A percentile compares a stretch with the other conserved stretches of the same genome.
Evolutionary conservation across 2,329 filamentous ascomycete species (phyloP).

Genomic region (Albophoma yamanashiensis): DNA sequence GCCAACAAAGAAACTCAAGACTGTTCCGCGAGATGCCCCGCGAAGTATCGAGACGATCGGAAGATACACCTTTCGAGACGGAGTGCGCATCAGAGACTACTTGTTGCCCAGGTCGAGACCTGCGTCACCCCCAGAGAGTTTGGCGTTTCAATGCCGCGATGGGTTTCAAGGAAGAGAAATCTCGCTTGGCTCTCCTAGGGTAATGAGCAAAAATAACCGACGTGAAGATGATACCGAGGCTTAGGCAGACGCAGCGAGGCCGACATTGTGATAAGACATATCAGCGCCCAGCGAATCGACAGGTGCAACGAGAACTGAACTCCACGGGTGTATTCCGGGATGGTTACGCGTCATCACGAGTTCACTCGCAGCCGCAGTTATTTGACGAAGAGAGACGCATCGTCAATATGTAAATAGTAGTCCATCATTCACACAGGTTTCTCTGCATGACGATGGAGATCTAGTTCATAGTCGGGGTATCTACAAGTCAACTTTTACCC

Average conservation of each 20-base stretch:
- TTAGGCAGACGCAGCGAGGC: background rate
- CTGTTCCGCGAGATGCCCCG: conserved; percentile 15
- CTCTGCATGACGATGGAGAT: conserved; percentile 2
- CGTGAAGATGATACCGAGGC: background rate
- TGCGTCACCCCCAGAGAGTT: conserved; percentile 1
- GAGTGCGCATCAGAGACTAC: conserved; percentile 18
- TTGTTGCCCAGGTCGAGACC: conserved; percentile 8
- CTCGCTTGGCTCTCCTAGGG: conserved; percentile 5
- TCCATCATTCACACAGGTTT: background rate
- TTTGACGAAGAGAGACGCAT: background rate
- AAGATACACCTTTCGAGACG: conserved; percentile 14
- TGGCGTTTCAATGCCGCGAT: conserved; percentile 18
- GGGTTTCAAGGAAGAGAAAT: conserved; percentile 16
- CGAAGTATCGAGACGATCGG: conserved; percentile 14
- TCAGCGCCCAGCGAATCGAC: background rate
- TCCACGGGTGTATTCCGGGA: too few species aligned
- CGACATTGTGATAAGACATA: background rate
- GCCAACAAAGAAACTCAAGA: conserved; percentile 6
- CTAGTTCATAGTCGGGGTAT: conserved; percentile 18
- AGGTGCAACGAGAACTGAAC: too few species aligned
- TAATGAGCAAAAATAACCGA: conserved; percentile 4
- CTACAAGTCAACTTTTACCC: conserved; percentile 14
- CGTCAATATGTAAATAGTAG: background rate
- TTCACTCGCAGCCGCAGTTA: background rate
- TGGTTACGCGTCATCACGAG: too few species aligned